These are phyloP conservation scores for Ophiostoma populinum DNA, from an alignment of 2,329 filamentous ascomycete species.

Conservation along the genomic window DNA sequence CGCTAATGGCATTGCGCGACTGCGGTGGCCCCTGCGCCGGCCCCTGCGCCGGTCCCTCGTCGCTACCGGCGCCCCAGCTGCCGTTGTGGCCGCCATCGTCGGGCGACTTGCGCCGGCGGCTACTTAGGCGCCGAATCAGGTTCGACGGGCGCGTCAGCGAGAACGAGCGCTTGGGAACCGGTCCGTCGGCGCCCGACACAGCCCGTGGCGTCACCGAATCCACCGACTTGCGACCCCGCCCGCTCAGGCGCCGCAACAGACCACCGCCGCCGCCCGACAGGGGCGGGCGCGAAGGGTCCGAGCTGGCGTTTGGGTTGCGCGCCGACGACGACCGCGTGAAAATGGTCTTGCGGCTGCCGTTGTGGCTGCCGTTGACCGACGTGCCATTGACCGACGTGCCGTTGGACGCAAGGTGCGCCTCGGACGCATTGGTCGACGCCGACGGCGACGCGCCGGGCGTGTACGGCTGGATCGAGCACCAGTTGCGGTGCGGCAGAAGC, in stretches of 20 bases:
- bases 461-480: constrained; percentile 84
- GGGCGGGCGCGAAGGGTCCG: constrained; percentile 30
- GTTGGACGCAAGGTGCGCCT: constrained; percentile 26
- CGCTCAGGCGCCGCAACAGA: constrained; percentile 26
- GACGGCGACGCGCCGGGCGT: constrained; percentile 60
- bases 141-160: constrained; percentile 27
- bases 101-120: constrained; percentile 21
- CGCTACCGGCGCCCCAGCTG: constrained; percentile 28
- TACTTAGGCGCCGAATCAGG: constrained; percentile 20
- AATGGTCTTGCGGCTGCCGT: constrained; percentile 20
- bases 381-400: neutral
- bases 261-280: constrained; percentile 24
- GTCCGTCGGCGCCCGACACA: neutral
- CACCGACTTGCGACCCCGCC: constrained; percentile 17
- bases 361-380: constrained; percentile 22
- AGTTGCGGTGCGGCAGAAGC: constrained; percentile 78
- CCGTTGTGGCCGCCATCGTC: constrained; percentile 40
- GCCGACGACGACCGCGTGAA: constrained; percentile 25
- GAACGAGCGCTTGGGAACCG: constrained; percentile 20
- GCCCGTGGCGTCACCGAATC: constrained; percentile 20
- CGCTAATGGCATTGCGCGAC: neutral
- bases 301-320: constrained; percentile 13
- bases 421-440: constrained; percentile 40
- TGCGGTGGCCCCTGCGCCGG: neutral
- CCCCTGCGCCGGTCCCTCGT: constrained; percentile 16